phyloP scores from a whole-genome alignment of 805 yeast genomes.

The Phaffomyces antillensis region DNA sequence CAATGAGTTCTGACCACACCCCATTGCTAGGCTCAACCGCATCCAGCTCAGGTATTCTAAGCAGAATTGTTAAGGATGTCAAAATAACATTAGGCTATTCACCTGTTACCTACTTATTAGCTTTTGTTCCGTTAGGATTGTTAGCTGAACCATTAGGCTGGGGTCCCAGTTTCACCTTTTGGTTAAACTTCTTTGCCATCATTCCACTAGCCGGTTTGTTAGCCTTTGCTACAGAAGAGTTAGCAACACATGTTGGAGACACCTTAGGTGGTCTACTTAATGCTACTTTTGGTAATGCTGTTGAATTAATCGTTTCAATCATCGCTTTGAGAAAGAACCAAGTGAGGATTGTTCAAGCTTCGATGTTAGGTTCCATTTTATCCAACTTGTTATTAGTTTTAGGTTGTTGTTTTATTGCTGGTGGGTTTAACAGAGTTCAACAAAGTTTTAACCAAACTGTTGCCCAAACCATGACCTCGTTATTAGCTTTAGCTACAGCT shows the following conservation, averaged over 20 bases:
- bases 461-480: slow-evolving; percentile 95
- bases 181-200: slow-evolving; percentile 80
- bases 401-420: slow-evolving; percentile 93
- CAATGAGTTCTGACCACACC: background rate
- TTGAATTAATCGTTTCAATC: slow-evolving; percentile 88
- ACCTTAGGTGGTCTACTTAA: slow-evolving; percentile 90
- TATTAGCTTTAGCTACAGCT: slow-evolving; percentile 85
- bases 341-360: slow-evolving; percentile 91
- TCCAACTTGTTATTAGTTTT: slow-evolving; percentile 83
- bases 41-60: background rate
- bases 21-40: slow-evolving; percentile 9
- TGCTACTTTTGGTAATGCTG: slow-evolving; percentile 97
- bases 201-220: slow-evolving; percentile 87
- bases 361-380: slow-evolving; percentile 91
- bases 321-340: slow-evolving; percentile 84
- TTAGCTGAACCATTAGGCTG: slow-evolving; percentile 56
- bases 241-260: slow-evolving; percentile 82
- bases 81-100: slow-evolving; percentile 41
- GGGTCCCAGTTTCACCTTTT: slow-evolving; percentile 50
- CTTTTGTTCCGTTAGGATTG: slow-evolving; percentile 88
- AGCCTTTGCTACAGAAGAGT: slow-evolving; percentile 90
- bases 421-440: slow-evolving; percentile 80
- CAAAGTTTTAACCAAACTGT: slow-evolving; percentile 93
- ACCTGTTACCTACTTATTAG: slow-evolving; percentile 66
- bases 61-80: slow-evolving; percentile 18